Base-by-base conservation (phyloP, 2,329 filamentous ascomycete genomes). In the Chaetomiaceae sp. region DNA sequence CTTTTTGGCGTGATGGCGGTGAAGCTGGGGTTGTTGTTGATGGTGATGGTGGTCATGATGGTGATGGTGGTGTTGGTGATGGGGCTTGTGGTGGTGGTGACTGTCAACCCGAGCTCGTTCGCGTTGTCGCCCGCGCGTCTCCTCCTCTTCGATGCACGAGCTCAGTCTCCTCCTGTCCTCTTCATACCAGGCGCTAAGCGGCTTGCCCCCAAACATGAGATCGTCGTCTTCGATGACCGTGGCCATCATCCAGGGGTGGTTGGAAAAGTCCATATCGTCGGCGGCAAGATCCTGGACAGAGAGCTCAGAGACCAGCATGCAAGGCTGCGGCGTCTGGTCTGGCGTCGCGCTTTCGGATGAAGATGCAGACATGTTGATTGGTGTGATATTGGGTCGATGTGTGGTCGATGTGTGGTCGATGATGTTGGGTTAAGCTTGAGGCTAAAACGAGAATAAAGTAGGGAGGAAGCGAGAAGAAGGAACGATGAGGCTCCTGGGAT, bases 211-310 rank as follows among this genome's bases (percentile, higher is more conserved):
- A 58, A 82, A 82, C 63, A 73, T 81, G 33, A 82, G 69, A 56
- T 82, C 79, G 50, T 81, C 78, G 61, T 82, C 79, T 50, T 82
- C 78, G 59, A 82, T 82, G 54, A 78, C 69, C 43, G 75, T 81
- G 30, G 75, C 73, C 48, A 75, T 70, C 55, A 78, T 72, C 78
- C 77, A 81, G 40, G 66, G 55, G 53, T 68, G 64, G 37, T 34
- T 51, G 42, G 42, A 47, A 21, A 59, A 45, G 20, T 60, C 56
- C 17, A 58, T 37, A 48, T 61, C 59, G 44, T 51, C 48, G 27
- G 44, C 48, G 13, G 56, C 31, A 3, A 50, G 39, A 25, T 60
- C 59, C 9, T 56, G 25, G 13, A 60, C 44, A 46, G 58, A 53
- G 17, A 60, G 47, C 44, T 56, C 53, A 20, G 53, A 52, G 30